These are phyloP conservation scores for Ceratobasidium sp. DNA, from an alignment of 1,284 basidiomycete species.

Conservation along the genomic window DNA sequence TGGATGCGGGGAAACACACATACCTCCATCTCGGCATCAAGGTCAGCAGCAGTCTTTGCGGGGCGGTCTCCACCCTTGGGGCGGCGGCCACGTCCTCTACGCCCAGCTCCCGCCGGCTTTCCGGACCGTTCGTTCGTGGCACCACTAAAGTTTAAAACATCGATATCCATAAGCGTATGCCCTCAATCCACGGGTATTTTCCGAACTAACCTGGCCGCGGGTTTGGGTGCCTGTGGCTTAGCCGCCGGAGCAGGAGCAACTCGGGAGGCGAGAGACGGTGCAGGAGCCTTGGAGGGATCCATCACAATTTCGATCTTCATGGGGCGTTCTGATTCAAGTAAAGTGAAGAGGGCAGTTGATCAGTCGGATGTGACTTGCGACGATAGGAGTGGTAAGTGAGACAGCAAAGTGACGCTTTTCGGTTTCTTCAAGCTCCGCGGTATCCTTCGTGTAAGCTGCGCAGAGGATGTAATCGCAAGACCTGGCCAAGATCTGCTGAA, in stretches of 20 bases:
- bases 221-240: conserved; percentile 39
- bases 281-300: conserved; percentile 81
- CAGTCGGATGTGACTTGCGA: conserved; percentile 41
- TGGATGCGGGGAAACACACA: conserved; percentile 53
- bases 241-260: conserved; percentile 63
- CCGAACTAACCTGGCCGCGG: conserved; percentile 50
- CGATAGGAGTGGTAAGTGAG: conserved; percentile 12
- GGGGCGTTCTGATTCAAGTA: conserved; percentile 78
- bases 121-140: conserved; percentile 48
- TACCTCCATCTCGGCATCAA: conserved; percentile 73
- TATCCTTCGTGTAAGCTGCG: background rate
- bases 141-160: conserved; percentile 21
- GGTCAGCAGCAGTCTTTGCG: conserved; percentile 64
- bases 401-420: background rate
- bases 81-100: conserved; percentile 58
- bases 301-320: conserved; percentile 99
- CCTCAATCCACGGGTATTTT: conserved; percentile 53
- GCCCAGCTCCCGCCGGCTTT: conserved; percentile 41
- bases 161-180: conserved; percentile 48
- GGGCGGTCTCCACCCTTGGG: conserved; percentile 55
- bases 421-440: conserved; percentile 30
- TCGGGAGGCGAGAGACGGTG: conserved; percentile 67
- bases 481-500: background rate
- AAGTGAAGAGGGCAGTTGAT: conserved; percentile 56
- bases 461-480: background rate